A percentile compares a stretch with the other conserved stretches of the same genome.
These are phyloP conservation scores for Mycena capillaripes DNA, from an alignment of 768 basidiomycete genomes.

Conservation along the genomic window DNA sequence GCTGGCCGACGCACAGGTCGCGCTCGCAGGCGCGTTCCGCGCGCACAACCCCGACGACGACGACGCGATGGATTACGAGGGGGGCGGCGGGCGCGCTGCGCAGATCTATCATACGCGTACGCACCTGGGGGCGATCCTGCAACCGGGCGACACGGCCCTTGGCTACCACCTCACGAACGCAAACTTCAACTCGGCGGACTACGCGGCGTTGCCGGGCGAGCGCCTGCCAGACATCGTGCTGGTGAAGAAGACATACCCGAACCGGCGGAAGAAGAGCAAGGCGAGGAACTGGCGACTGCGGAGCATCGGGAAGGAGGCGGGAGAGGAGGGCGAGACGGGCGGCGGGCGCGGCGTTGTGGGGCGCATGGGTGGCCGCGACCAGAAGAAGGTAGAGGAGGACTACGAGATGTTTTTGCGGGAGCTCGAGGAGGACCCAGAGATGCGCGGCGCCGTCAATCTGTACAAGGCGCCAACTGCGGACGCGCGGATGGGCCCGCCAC, in stretches of 20 bases:
- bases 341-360: constrained; percentile 90
- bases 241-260: constrained; percentile 96
- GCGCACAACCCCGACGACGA: constrained; percentile 55
- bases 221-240: constrained; percentile 93
- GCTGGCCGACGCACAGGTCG: constrained; percentile 88
- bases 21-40: constrained; percentile 82
- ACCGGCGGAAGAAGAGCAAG: constrained; percentile 91
- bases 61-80: constrained; percentile 74
- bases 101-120: constrained; percentile 97
- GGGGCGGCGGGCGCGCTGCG: constrained; percentile 64
- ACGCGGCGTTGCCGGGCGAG: constrained; percentile 71
- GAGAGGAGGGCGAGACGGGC: constrained; percentile 87
- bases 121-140: constrained; percentile 90
- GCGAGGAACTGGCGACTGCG: constrained; percentile 89
- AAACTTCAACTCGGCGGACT: constrained; percentile 95
- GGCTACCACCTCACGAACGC: constrained; percentile 91
- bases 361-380: constrained; percentile 89
- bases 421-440: constrained; percentile 94
- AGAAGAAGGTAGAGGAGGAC: constrained; percentile 94
- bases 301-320: constrained; percentile 93
- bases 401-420: constrained; percentile 97
- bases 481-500: constrained; percentile 66
- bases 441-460: constrained; percentile 88
- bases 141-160: constrained; percentile 94
- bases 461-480: constrained; percentile 74